Base-by-base conservation (phyloP, 2,329 filamentous ascomycete species). In the Hyphodiscus sp. region DNA sequence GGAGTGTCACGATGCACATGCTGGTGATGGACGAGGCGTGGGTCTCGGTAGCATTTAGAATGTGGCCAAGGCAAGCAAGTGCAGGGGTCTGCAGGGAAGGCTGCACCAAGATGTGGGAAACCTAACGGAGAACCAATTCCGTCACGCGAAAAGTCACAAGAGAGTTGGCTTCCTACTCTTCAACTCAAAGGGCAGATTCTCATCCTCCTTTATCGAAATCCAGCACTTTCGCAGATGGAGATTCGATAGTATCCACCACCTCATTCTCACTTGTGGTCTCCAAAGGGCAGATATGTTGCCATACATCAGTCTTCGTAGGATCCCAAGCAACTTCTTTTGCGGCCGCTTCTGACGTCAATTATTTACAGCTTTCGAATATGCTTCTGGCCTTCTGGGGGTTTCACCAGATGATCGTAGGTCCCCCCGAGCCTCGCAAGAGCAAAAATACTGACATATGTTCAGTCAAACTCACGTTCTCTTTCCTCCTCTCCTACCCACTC, bases 391-490 rank as follows among this genome's bases (percentile, higher is more conserved):
- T 20, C 74, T 84, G 29, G 85, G 84, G 43, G 80, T 83, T 47
- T 84, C 83, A 19, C 68, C 79, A 55, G 85, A 87, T 69, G 83
- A 87, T 66, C 69, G 82, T 85, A 73, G 62, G 76, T 56, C 49
- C 26, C 19, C n/a, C 45, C 38, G 45, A 50, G 50, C 49, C 20
- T 38, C 51, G 29, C 43, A n/a, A 30, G 3, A 41, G 15, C 10
- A 29, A 15, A 18, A 20, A 46, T 41, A 20, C 51, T 61, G 51
- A 63, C 23, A 42, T 13, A 18, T 20, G n/a, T 47, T 53, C 63
- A 96, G 91, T 99, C 63, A 99, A 99, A 71, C 86, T 97, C 63
- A 86, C 96, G 64, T 85, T 85, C 68, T 90, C 89, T 7, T 95
- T 97, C 70, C 77, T 99, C 47, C 71, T 96, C 41, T 97, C 94